Evolutionary conservation across 2,329 filamentous ascomycete genomes (phyloP), one percentile per base, ranked within the genome.

Genomic region (Biscogniauxia sp.): DNA sequence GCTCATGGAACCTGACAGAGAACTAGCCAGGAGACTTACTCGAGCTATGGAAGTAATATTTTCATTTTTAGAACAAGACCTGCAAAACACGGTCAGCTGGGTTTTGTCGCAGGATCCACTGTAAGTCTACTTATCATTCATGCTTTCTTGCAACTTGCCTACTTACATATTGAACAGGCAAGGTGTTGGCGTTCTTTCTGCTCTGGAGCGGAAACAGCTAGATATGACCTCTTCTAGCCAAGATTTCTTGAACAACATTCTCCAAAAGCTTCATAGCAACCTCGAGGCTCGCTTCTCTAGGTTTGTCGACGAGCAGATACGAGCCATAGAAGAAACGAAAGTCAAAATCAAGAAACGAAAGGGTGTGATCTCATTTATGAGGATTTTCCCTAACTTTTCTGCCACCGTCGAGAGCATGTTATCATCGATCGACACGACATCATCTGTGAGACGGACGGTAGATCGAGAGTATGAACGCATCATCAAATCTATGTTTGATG

Each of bases 301-400:
- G 64, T 97, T 98, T 69, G 87, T 98, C 8, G 94, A 98, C 67
- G 92, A 97, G 65, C 95, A 99, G 74, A 90, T 98, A 61, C 91
- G 92, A 25, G 93, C 93, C 5, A 97, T 98, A 65, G 95, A 98
- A 77, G 95, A 98, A 63, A 98, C 93, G 49, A 98, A 98, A 77
- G 94, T 99, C 75, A 97, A 97, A 80, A 93, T 97, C 77, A 97
- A 97, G 81, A 98, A 98, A 81, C 90, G 95, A 67, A 97, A 96
- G 78, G 94, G 95, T 11, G 92, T 99, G 59, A 97, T 98, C 69
- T 88, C 89, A 17, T 98, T 98, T 75, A 94, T 98, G 80, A 91
- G 92, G 65, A 89, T 94, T 50, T 98, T 98, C 80, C 95, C 94
- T 0, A 81, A 88, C 61, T 97, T 97, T 77, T 88, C 88, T n/a